Conservation (phyloP, 2,329 filamentous ascomycete species). For the Beauveria varroae region DNA sequence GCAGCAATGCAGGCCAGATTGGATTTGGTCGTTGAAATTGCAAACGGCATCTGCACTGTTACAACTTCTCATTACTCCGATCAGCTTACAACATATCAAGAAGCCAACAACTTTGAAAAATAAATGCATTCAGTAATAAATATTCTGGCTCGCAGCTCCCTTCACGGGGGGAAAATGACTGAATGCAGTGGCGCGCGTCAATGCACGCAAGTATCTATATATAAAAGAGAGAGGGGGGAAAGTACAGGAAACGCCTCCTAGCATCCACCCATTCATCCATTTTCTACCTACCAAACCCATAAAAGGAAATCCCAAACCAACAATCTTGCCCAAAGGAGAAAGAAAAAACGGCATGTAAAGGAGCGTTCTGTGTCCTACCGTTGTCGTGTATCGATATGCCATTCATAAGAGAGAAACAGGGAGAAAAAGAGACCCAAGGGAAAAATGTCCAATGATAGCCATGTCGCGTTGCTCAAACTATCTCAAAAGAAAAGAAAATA, state of each 20-base stretch:
- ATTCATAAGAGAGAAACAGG: background rate
- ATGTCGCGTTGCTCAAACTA: background rate
- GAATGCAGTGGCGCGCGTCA: no score
- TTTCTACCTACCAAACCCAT: background rate
- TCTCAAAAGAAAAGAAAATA: background rate
- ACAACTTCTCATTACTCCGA: no score
- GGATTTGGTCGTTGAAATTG: no score
- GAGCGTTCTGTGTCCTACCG: constrained; percentile 8
- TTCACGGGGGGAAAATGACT: no score
- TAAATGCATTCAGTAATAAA: background rate
- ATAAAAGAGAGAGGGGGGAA: no score
- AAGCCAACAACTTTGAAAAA: background rate
- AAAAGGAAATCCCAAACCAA: background rate
- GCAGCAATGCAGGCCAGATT: no score
- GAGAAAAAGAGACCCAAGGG: background rate
- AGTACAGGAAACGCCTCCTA: no score
- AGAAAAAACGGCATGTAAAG: background rate
- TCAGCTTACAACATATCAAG: background rate
- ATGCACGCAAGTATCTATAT: no score
- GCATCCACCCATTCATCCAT: no score
- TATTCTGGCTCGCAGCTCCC: background rate
- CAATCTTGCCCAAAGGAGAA: background rate
- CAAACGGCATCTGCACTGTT: no score
- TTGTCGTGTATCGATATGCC: constrained; percentile 1
- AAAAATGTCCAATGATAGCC: background rate